Base-by-base conservation (phyloP, 352 stramenopile genomes). In the Phytophthora capsici region DNA sequence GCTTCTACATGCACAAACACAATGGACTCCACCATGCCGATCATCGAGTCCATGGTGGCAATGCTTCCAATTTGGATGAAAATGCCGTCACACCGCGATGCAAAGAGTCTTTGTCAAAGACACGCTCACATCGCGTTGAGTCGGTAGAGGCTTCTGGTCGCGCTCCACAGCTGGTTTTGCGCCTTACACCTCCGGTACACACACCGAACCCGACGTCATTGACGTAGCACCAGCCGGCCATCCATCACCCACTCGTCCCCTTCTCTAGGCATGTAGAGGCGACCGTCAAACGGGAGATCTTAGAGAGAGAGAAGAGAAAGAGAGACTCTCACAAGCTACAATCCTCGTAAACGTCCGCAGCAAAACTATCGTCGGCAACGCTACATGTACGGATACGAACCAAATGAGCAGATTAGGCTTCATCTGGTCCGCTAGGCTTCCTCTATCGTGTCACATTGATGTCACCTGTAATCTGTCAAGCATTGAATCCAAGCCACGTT, bases 101-200 rank as follows among this genome's bases (percentile, higher is more conserved):
- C 6, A 30, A 5, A 30, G 28, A 32, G 8, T 32, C 28, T 10
- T 28, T 28, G 13, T 22, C 20, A 53, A 38, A 62, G 43, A 62
- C 43, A 54, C 30, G 19, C 23, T 20, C 30, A 55, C 55, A 48
- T 63, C 34, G 44, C 43, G 54, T 54, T 54, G 20, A 47, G 25
- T 19, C 23, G 25, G 4, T 6, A 10, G 38, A 25, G 48, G 23
- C 25, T 49, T 19, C 51, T 49, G 37, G 23, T 48, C 28, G 54
- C 30, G n/a, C 26, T 37, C 16, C n/a, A 16, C 55, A 47, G 30
- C 55, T 63, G 54, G 43, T 60, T 60, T 60, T 38, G 40, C 40
- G 54, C 10, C 23, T 43, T 36, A 25, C n/a, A n/a, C 40, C 38
- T 32, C 17, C 36, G 14, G 28, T 34, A 6, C 25, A 28, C 25